Percentiles rank a stretch among this genome's conserved stretches.
phyloP scores from a whole-genome alignment of 164 flowering plant genomes.

The Vitis riparia region DNA sequence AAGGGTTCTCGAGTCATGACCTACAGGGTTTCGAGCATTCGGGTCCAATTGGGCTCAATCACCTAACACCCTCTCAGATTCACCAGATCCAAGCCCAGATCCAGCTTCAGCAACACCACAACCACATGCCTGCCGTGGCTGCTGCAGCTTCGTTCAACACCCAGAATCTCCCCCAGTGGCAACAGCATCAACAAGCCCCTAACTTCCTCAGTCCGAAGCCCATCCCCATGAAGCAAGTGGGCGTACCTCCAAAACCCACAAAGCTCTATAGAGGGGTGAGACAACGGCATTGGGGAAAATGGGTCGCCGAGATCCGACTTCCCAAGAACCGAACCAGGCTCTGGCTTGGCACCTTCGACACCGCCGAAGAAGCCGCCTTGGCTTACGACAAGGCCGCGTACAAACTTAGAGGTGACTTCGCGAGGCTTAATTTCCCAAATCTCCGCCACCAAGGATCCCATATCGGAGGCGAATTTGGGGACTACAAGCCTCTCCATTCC shows the following conservation, averaged over 20 bases:
- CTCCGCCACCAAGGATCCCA: constrained; percentile 51
- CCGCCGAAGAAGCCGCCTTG: constrained; percentile 90
- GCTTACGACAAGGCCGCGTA: constrained; percentile 90
- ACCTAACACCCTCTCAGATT: constrained; percentile 52
- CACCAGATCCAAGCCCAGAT: constrained; percentile 62
- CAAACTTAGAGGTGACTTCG: constrained; percentile 83
- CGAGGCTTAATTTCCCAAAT: constrained; percentile 83
- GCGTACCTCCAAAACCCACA: constrained; percentile 58
- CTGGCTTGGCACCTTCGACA: constrained; percentile 94
- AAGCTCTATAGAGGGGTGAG: constrained; percentile 93
- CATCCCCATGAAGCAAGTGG: constrained; percentile 63
- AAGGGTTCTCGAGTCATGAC: constrained; percentile 25
- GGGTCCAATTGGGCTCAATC: constrained; percentile 49
- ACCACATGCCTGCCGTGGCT: constrained; percentile 8
- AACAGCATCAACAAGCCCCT: constrained; percentile 13
- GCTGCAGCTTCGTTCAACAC: constrained; percentile 1
- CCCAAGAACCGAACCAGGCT: constrained; percentile 89
- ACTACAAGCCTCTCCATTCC: constrained; percentile 67
- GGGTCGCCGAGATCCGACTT: constrained; percentile 93
- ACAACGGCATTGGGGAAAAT: constrained; percentile 94
- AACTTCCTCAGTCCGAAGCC: constrained; percentile 55
- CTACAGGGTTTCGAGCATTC: constrained; percentile 28
- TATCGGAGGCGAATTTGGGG: constrained; percentile 44
- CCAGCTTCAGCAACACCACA: constrained; percentile 31
- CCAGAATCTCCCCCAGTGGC: constrained; percentile 12